Percentiles rank a stretch among this genome's conserved stretches.
These are phyloP conservation scores for Funneliformis caledonium DNA, from an alignment of 371 early-diverging fungal species.

Conservation along the genomic window DNA sequence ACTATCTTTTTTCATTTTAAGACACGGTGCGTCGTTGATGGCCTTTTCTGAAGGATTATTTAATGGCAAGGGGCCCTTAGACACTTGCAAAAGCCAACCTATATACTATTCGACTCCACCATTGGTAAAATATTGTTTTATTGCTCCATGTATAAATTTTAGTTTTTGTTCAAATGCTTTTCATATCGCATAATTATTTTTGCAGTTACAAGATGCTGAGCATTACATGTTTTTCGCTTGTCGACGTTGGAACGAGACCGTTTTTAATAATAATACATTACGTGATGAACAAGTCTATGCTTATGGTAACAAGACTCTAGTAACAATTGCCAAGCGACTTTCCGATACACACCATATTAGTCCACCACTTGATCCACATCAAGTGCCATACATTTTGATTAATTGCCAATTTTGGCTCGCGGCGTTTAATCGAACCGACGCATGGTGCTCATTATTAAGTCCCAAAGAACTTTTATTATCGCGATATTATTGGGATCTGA, in stretches of 20 bases:
- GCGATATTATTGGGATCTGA: slow-evolving; percentile 49
- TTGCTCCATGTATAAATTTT: slow-evolving; percentile 28
- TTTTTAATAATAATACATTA: neutral
- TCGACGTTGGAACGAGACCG: slow-evolving; percentile 9
- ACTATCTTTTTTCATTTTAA: neutral
- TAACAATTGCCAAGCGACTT: slow-evolving; percentile 44
- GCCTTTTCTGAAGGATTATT: slow-evolving; percentile 42
- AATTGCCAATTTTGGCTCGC: too few relatives aligned
- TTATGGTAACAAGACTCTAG: neutral
- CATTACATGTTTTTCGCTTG: slow-evolving; percentile 10
- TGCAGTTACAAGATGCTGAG: neutral
- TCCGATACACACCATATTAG: slow-evolving; percentile 28
- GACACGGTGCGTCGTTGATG: slow-evolving; percentile 33
- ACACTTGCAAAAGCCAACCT: slow-evolving; percentile 19
- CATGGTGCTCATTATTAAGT: slow-evolving; percentile 49
- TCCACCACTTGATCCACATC: slow-evolving; percentile 43
- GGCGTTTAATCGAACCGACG: neutral
- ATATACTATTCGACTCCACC: slow-evolving; percentile 5
- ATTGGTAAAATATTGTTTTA: slow-evolving; percentile 23
- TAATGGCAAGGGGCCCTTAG: slow-evolving; percentile 30
- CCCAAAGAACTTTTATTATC: slow-evolving; percentile 44
- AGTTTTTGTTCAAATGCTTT: neutral
- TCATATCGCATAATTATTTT: neutral
- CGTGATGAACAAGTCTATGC: neutral
- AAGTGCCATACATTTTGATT: slow-evolving; percentile 43